A percentile compares a stretch with the other conserved stretches of the same genome.
Conservation (phyloP, 2,329 filamentous ascomycete species). For the Aspergillus eucalypticola region DNA sequence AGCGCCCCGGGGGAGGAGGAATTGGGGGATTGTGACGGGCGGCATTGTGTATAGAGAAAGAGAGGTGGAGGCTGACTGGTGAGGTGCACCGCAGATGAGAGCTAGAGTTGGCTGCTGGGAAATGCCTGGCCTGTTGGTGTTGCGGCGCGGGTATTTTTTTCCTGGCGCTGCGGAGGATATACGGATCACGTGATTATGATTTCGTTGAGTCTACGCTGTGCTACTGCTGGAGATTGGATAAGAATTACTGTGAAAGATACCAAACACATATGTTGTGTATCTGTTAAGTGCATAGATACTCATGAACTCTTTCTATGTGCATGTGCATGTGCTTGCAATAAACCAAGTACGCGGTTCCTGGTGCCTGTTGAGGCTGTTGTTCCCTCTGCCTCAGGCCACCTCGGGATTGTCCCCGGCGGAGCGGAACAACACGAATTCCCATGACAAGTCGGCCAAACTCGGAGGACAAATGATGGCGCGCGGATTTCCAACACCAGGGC, state of each 20-base stretch:
- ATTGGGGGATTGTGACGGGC: conserved; percentile 57
- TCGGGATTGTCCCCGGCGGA: conserved; percentile 15
- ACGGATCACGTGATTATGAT: background rate
- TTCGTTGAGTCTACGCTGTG: background rate
- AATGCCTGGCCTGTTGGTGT: background rate
- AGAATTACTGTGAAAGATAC: background rate
- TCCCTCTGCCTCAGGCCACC: conserved; percentile 17
- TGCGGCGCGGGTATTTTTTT: background rate
- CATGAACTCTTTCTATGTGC: too few species aligned
- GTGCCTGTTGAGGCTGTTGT: background rate
- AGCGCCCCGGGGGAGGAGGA: conserved; percentile 64
- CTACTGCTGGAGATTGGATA: background rate
- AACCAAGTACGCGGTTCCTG: background rate
- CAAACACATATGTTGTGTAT: too few species aligned
- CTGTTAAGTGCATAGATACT: too few species aligned
- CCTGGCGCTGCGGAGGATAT: background rate
- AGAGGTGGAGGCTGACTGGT: too few species aligned
- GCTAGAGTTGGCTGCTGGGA: background rate
- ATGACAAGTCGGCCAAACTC: conserved; percentile 7
- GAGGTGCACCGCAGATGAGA: background rate
- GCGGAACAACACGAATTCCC: conserved; percentile 12
- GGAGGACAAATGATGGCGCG: conserved; percentile 17
- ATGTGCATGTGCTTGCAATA: background rate
- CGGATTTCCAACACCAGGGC: conserved; percentile 10
- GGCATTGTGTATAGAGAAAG: conserved; percentile 17